Evolutionary conservation across 768 basidiomycete species (phyloP), one percentile per base, ranked within the genome.

Genomic region (Botryobasidium botryosum): DNA sequence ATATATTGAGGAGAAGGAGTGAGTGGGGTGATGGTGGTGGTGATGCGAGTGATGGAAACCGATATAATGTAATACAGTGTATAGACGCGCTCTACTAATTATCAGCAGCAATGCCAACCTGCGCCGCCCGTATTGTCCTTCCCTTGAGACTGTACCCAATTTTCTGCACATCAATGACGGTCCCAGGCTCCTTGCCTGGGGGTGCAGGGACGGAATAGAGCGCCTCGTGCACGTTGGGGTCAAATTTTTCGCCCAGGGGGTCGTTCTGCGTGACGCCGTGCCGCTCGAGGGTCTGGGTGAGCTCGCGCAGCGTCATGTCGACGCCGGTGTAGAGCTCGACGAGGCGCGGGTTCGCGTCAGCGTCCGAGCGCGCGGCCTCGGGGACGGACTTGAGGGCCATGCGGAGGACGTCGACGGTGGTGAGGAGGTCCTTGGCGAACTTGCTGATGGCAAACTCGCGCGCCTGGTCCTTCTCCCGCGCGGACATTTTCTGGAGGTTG

Each of bases 181-280:
- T 79, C 12, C 92, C 92, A 1, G 87, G 76, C 59, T 80, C 77
- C 64, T 84, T 86, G 12, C 72, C 83, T n/a, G 27, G 26, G 1
- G 86, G 80, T 51, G 90, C 69, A 18, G 91, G 88, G 21, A 75
- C 84, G 64, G 91, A 87, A 64, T 86, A 97, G 23, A 94, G 68
- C 8, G 94, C 94, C 63, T 99, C 94, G 56, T 97, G 92, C 26
- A 67, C 64, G 62, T 96, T 96, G 13, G 94, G 92, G 62, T 99
- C 90, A 55, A 99, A 99, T 52, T 68, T 69, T 61, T 92, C 87
- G 35, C 92, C 92, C 0, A 74, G 79, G 12, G 91, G 86, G 59
- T 94, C 87, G 55, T 88, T 94, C 1, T 82, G 75, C 47, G 79
- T 85, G 59, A 97, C 76, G 48, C 90, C 80, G 63, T 90, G 87